A percentile compares a stretch with the other conserved stretches of the same genome.
Evolutionary conservation across 2,329 filamentous ascomycete species (phyloP).

Genomic region (Ophiocordyceps robertsii): DNA sequence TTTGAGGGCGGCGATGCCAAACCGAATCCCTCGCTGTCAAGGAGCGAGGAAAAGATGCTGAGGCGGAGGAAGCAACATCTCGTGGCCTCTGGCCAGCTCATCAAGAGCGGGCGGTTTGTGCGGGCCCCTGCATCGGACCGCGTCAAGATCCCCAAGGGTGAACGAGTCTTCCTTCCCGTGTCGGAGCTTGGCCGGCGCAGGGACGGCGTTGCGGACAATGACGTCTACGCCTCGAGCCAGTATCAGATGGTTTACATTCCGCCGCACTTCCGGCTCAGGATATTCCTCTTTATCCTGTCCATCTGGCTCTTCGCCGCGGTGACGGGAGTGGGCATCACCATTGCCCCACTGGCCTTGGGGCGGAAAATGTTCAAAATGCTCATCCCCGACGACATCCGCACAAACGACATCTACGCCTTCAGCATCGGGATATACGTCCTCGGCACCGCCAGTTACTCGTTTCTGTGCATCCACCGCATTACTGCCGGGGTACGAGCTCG

Average conservation of each 20-base stretch:
- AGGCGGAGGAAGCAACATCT: slow-evolving; percentile 29
- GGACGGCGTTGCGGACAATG: slow-evolving; percentile 37
- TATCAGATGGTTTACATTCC: slow-evolving; percentile 71
- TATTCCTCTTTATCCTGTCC: slow-evolving; percentile 73
- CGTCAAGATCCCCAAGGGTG: slow-evolving; percentile 81
- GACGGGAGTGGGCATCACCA: slow-evolving; percentile 73
- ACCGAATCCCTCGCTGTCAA: slow-evolving; percentile 21
- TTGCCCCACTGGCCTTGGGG: slow-evolving; percentile 76
- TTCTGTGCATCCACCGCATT: slow-evolving; percentile 35
- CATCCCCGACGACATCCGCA: slow-evolving; percentile 56
- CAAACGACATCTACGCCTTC: slow-evolving; percentile 95
- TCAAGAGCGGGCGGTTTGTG: slow-evolving; percentile 69
- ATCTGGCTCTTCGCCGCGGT: slow-evolving; percentile 90
- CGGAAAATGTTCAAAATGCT: slow-evolving; percentile 61
- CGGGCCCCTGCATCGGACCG: slow-evolving; percentile 91
- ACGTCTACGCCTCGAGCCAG: slow-evolving; percentile 42
- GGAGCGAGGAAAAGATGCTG: slow-evolving; percentile 21
- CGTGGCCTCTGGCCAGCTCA: slow-evolving; percentile 37
- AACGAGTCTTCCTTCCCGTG: slow-evolving; percentile 62
- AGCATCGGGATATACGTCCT: slow-evolving; percentile 78
- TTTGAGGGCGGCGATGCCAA: slow-evolving; percentile 35
- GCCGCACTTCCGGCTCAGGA: slow-evolving; percentile 66
- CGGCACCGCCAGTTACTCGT: slow-evolving; percentile 51
- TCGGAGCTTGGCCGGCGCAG: slow-evolving; percentile 52
- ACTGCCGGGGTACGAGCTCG: slow-evolving; percentile 18